Conservation (phyloP, 1,284 basidiomycete genomes). For the Chalciporus sp. region DNA sequence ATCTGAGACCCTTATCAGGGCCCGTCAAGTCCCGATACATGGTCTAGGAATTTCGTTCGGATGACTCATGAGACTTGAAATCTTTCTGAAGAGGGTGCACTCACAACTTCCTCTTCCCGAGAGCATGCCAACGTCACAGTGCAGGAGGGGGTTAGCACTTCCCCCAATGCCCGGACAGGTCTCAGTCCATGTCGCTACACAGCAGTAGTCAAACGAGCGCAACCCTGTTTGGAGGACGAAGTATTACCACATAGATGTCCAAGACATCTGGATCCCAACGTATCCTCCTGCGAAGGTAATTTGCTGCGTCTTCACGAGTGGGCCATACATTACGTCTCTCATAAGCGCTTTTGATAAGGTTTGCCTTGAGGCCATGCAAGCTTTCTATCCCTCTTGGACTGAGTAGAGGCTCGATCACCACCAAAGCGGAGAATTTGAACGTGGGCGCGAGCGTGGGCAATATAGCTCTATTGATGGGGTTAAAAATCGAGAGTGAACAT, state of each 20-base stretch:
- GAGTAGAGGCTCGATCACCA: conserved; percentile 60
- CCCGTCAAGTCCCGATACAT: conserved; percentile 40
- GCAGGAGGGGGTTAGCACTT: conserved; percentile 33
- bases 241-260: conserved; percentile 49
- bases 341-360: conserved; percentile 46
- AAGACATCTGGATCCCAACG: conserved; percentile 53
- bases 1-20: conserved; percentile 48
- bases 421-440: conserved; percentile 46
- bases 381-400: conserved; percentile 47
- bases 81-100: background rate
- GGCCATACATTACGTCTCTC: conserved; percentile 53
- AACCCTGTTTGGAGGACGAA: background rate
- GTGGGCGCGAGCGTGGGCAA: conserved; percentile 47
- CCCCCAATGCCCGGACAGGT: conserved; percentile 36
- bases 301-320: conserved; percentile 41
- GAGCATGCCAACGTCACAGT: conserved; percentile 55
- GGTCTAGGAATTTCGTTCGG: conserved; percentile 14
- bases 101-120: conserved; percentile 57
- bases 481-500: conserved; percentile 3
- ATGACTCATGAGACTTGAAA: background rate
- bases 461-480: conserved; percentile 44
- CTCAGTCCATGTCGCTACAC: conserved; percentile 48
- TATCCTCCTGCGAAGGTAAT: conserved; percentile 36
- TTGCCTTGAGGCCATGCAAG: conserved; percentile 40
- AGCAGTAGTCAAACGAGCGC: background rate